These are phyloP conservation scores for Diaporthe caulivora DNA, from an alignment of 2,329 filamentous ascomycete genomes.

Conservation along the genomic window DNA sequence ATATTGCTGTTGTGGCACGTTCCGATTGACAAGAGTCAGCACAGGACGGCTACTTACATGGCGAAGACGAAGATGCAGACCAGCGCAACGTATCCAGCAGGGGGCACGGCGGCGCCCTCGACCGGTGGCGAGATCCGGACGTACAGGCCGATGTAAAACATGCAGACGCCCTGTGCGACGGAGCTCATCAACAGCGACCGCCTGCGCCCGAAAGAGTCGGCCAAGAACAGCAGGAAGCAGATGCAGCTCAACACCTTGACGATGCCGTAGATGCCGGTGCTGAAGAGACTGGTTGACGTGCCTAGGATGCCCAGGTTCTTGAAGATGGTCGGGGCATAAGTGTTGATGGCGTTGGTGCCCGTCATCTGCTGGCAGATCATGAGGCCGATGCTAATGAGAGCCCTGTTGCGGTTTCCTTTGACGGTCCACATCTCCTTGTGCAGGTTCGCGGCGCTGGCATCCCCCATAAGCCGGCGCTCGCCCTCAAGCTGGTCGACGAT, in stretches of 20 bases:
- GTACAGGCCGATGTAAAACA: constrained; percentile 74
- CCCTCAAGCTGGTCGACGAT: constrained; percentile 72
- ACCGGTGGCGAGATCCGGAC: constrained; percentile 59
- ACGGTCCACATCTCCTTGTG: constrained; percentile 74
- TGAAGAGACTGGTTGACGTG: constrained; percentile 66
- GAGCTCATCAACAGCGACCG: constrained; percentile 68
- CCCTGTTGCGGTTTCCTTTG: constrained; percentile 72
- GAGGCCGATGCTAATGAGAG: constrained; percentile 69
- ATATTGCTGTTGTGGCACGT: background rate
- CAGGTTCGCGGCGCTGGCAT: constrained; percentile 66
- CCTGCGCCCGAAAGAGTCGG: constrained; percentile 71
- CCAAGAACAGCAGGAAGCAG: constrained; percentile 70
- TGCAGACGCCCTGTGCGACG: constrained; percentile 50
- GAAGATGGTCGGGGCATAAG: constrained; percentile 51
- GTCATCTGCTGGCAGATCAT: constrained; percentile 49
- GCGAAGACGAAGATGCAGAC: constrained; percentile 75
- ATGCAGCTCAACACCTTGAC: constrained; percentile 71
- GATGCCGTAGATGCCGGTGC: constrained; percentile 73
- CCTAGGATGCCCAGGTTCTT: constrained; percentile 54
- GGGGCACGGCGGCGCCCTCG: constrained; percentile 53
- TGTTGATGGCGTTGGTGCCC: constrained; percentile 49
- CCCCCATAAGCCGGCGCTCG: constrained; percentile 69
- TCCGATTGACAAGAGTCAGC: no score
- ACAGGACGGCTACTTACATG: constrained; percentile 43
- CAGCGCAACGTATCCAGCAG: constrained; percentile 65